A percentile compares a stretch with the other conserved stretches of the same genome.
Conservation (phyloP, 202 grass and related monocot genomes). For the Cymbopogon flexuosus region DNA sequence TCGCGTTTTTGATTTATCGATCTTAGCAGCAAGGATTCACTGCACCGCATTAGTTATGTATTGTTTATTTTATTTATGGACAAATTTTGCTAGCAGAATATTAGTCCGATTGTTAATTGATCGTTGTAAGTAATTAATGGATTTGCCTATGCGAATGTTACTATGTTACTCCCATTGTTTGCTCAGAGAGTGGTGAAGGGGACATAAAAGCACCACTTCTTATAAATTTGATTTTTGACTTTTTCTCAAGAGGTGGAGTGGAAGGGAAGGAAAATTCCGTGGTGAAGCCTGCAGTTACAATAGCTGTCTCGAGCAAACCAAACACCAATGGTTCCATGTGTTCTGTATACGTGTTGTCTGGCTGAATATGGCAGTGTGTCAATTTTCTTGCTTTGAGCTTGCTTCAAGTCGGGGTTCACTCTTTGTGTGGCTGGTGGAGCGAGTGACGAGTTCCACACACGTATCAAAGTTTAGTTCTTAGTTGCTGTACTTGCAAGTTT, state of each 20-base stretch:
- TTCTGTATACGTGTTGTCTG: conserved; percentile 10
- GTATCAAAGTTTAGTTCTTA: background rate
- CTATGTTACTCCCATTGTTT: background rate
- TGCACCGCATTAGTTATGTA: background rate
- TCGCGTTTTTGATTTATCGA: conserved; percentile 6
- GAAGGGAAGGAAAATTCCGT: conserved; percentile 19
- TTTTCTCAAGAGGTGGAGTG: conserved; percentile 14
- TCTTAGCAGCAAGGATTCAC: background rate
- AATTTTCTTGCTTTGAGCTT: conserved; percentile 24
- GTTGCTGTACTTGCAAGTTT: conserved; percentile 3
- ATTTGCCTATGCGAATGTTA: background rate
- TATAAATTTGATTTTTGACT: background rate
- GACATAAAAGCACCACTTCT: background rate
- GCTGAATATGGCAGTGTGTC: background rate
- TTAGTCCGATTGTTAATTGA: background rate
- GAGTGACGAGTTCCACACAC: conserved; percentile 1
- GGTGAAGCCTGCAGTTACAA: conserved; percentile 3
- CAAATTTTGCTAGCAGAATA: background rate
- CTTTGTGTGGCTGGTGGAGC: conserved; percentile 17
- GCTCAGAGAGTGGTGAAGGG: background rate
- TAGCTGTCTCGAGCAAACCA: conserved; percentile 18
- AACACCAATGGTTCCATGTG: conserved; percentile 19
- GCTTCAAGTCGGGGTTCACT: conserved; percentile 33
- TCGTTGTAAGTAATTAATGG: background rate
- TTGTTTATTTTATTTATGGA: background rate